These are phyloP conservation scores for Aspergillus latus DNA, from an alignment of 2,329 filamentous ascomycete genomes.

Conservation along the genomic window DNA sequence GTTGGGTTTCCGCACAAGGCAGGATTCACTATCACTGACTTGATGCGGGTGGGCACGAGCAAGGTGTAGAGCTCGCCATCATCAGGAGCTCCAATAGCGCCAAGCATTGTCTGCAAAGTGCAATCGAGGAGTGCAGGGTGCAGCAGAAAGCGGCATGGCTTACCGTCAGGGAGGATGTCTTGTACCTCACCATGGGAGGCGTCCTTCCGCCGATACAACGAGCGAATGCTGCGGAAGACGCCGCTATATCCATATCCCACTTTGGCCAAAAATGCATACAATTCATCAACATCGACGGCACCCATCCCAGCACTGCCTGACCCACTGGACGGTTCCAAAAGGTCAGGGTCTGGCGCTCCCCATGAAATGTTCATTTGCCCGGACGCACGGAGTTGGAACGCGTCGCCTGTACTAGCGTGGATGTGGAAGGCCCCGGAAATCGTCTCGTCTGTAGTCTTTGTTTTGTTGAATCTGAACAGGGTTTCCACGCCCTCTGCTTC, in stretches of 20 bases:
- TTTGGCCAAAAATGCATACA: slow-evolving; percentile 1
- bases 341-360: not conserved
- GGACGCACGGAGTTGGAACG: not conserved
- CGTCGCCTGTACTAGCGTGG: not conserved
- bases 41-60: not conserved
- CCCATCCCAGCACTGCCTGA: not conserved
- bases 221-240: not conserved
- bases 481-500: not conserved
- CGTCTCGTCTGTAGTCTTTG: not conserved
- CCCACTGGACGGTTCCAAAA: not conserved
- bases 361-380: not conserved
- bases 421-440: not conserved
- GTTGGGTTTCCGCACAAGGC: not conserved
- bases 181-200: no score
- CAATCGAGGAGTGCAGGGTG: not conserved
- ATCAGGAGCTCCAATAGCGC: slow-evolving; percentile 1
- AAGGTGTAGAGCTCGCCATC: not conserved
- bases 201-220: not conserved
- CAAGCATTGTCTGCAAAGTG: not conserved
- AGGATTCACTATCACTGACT: not conserved
- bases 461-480: not conserved
- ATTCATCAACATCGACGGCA: not conserved
- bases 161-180: not conserved
- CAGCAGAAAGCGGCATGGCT: not conserved
- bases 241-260: slow-evolving; percentile 3